A percentile compares a stretch with the other conserved stretches of the same genome.
Evolutionary conservation across 495 filamentous ascomycete species (phyloP).

Genomic region (Penicillium psychrofluorescens): DNA sequence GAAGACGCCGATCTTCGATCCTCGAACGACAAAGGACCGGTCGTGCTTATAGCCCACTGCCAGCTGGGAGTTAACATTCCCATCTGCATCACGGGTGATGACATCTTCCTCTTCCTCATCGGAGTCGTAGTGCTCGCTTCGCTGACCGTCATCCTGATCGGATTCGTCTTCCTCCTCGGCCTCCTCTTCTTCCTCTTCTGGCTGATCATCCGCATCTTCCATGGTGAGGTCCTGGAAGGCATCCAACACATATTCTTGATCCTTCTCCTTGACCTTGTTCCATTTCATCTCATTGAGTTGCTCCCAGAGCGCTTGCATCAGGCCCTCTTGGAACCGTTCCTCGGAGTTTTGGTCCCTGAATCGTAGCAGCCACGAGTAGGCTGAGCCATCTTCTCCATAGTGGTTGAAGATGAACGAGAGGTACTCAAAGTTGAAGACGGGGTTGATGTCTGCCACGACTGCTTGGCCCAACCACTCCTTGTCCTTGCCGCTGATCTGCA

Average conservation of each 20-base stretch:
- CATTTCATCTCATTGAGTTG: constrained; percentile 93
- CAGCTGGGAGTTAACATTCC: constrained; percentile 85
- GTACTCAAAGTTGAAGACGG: constrained; percentile 98
- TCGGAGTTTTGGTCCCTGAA: constrained; percentile 77
- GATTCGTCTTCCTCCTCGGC: constrained; percentile 59
- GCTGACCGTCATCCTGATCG: constrained; percentile 53
- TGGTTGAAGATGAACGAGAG: constrained; percentile 98
- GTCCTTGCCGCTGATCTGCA: constrained; percentile 73
- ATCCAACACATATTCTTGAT: constrained; percentile 89
- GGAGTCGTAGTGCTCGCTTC: constrained; percentile 77
- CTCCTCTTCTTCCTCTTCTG: constrained; percentile 57
- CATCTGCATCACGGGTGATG: constrained; percentile 61
- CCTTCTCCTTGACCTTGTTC: constrained; percentile 83
- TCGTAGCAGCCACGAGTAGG: constrained; percentile 91
- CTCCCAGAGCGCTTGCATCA: constrained; percentile 96
- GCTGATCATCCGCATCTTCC: constrained; percentile 64
- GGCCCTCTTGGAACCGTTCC: constrained; percentile 84
- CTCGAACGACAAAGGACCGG: constrained; percentile 91
- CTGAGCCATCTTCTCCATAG: constrained; percentile 78
- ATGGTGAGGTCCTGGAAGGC: constrained; percentile 93
- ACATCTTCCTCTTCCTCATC: constrained; percentile 91
- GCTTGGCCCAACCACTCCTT: constrained; percentile 84
- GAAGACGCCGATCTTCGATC: constrained; percentile 97
- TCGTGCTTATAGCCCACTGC: constrained; percentile 99
- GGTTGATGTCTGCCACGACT: constrained; percentile 85